Conservation (phyloP, 2,329 filamentous ascomycete species). For the Colletotrichum tanaceti region DNA sequence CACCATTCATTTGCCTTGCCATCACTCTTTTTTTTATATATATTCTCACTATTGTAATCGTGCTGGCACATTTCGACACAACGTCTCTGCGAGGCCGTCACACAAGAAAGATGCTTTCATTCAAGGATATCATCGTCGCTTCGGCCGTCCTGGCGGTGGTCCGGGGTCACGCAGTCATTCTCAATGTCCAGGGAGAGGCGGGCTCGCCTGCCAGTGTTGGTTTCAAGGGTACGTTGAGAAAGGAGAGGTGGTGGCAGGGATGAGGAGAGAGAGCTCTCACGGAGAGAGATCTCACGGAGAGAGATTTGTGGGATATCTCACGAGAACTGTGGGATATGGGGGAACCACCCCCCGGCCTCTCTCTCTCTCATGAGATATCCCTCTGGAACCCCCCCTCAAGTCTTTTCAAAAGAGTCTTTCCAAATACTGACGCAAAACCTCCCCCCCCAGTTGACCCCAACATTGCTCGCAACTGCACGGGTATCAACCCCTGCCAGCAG, state of each 20-base stretch:
- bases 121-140: conserved; percentile 49
- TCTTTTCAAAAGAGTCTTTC: too few relatives aligned
- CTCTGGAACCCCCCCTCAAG: too few relatives aligned
- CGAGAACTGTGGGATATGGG: too few relatives aligned
- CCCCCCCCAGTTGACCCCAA: conserved; percentile 64
- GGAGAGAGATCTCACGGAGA: too few relatives aligned
- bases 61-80: conserved; percentile 41
- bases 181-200: conserved; percentile 58
- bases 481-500: conserved; percentile 73
- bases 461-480: conserved; percentile 71
- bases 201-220: conserved; percentile 61
- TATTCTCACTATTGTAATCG: conserved; percentile 43
- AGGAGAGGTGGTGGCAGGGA: too few relatives aligned
- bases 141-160: conserved; percentile 51
- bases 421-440: conserved; percentile 16
- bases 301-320: too few relatives aligned
- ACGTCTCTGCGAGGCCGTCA: conserved; percentile 37
- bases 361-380: conserved; percentile 3
- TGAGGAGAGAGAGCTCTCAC: not conserved
- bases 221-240: conserved; percentile 56
- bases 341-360: too few relatives aligned
- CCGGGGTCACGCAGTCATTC: conserved; percentile 60
- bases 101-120: conserved; percentile 54
- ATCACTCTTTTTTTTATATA: conserved; percentile 46
- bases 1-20: conserved; percentile 41